These are phyloP conservation scores for Aspergillus puulaauensis DNA, from an alignment of 2,329 filamentous ascomycete genomes.

Conservation along the genomic window DNA sequence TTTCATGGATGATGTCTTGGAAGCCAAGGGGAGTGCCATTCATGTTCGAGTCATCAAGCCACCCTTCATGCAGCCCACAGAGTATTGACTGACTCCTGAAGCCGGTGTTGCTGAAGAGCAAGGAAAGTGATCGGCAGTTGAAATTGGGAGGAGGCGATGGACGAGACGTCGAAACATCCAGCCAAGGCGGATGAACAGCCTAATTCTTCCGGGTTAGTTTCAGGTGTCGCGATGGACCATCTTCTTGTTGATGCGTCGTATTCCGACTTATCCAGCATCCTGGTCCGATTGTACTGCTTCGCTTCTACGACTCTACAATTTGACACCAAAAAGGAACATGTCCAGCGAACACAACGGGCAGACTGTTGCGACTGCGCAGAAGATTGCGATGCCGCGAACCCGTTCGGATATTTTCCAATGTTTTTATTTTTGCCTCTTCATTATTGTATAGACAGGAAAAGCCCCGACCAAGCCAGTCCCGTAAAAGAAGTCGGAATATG, in stretches of 20 bases:
- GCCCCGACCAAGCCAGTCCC: constrained; percentile 30
- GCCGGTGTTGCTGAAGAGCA: neutral
- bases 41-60: too few relatives aligned
- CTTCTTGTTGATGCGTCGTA: too few relatives aligned
- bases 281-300: neutral
- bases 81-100: neutral
- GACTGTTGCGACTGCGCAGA: neutral
- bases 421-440: constrained; percentile 32
- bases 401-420: constrained; percentile 33
- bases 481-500: constrained; percentile 27
- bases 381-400: neutral
- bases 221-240: neutral
- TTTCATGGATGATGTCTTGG: too few relatives aligned
- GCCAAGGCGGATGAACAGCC: neutral
- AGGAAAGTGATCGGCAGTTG: neutral
- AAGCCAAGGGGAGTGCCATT: too few relatives aligned
- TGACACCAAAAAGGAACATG: neutral
- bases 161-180: neutral
- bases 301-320: neutral
- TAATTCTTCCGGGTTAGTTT: neutral
- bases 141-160: neutral
- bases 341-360: neutral
- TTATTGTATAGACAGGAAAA: constrained; percentile 32
- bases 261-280: neutral
- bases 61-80: too few relatives aligned